These are phyloP conservation scores for Sanghuangporus baumii DNA, from an alignment of 1,284 basidiomycete genomes.

Conservation along the genomic window DNA sequence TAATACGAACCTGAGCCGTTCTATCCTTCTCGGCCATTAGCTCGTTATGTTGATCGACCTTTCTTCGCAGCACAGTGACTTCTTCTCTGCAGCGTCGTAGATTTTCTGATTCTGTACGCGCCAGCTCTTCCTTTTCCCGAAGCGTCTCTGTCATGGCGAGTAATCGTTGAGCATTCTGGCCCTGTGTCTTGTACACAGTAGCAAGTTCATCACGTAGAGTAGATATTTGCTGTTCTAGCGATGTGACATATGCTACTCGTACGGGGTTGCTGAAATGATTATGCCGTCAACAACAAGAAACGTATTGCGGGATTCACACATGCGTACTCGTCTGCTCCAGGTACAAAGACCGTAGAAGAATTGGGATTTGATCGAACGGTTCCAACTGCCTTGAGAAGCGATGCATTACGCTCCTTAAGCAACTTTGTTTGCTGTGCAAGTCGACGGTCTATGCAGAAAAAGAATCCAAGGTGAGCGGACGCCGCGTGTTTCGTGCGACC, in stretches of 20 bases:
- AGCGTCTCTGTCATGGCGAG: constrained; percentile 92
- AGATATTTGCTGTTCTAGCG: constrained; percentile 90
- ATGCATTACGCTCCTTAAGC: constrained; percentile 84
- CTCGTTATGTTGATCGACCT: constrained; percentile 82
- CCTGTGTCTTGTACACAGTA: constrained; percentile 93
- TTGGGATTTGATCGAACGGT: constrained; percentile 62
- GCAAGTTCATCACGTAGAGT: constrained; percentile 87
- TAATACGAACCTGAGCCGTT: constrained; percentile 66
- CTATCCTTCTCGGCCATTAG: constrained; percentile 85
- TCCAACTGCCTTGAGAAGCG: constrained; percentile 73
- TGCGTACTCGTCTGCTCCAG: constrained; percentile 67
- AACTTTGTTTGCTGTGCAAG: constrained; percentile 86
- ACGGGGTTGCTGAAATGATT: constrained; percentile 61
- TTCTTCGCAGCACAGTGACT: constrained; percentile 58
- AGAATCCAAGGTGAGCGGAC: constrained; percentile 14
- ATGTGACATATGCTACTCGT: constrained; percentile 80
- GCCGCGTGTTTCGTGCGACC: constrained; percentile 17
- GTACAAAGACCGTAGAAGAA: constrained; percentile 55
- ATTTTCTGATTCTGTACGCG: constrained; percentile 72
- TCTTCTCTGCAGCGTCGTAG: constrained; percentile 71
- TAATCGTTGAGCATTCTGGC: constrained; percentile 89
- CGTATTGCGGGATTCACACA: constrained; percentile 14
- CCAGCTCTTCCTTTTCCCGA: constrained; percentile 84
- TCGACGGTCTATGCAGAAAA: constrained; percentile 64
- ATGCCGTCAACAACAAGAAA: constrained; percentile 1